These are phyloP conservation scores for Pseudogymnoascus sp. DNA, from an alignment of 2,329 filamentous ascomycete species.

Conservation along the genomic window DNA sequence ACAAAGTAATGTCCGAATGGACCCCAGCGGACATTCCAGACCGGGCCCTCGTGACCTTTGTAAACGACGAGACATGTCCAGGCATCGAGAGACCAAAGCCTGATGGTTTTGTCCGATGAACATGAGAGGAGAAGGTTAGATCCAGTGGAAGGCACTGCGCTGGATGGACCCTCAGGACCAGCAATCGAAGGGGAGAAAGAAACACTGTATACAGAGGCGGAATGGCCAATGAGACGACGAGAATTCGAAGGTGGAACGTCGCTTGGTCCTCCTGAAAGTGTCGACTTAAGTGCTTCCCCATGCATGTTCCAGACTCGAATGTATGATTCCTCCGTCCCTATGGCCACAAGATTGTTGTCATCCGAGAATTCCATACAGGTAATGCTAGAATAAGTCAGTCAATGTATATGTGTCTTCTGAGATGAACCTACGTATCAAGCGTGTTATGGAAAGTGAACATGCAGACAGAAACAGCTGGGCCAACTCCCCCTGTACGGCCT, in stretches of 20 bases:
- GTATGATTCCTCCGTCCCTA: conserved; percentile 87
- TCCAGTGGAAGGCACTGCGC: conserved; percentile 37
- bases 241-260: conserved; percentile 61
- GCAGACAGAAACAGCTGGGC: conserved; percentile 76
- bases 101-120: conserved; percentile 79
- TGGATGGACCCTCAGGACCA: conserved; percentile 21
- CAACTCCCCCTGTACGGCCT: conserved; percentile 71
- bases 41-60: conserved; percentile 82
- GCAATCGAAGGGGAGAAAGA: conserved; percentile 59
- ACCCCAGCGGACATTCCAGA: conserved; percentile 83
- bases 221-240: conserved; percentile 75
- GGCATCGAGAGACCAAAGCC: conserved; percentile 86
- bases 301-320: conserved; percentile 91
- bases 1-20: conserved; percentile 95
- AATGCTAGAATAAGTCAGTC: conserved; percentile 45
- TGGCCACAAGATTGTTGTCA: conserved; percentile 78
- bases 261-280: conserved; percentile 52
- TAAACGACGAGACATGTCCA: conserved; percentile 93
- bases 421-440: conserved; percentile 66
- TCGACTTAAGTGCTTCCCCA: conserved; percentile 68
- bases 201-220: conserved; percentile 79
- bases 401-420: not conserved
- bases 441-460: conserved; percentile 99
- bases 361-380: conserved; percentile 95
- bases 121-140: conserved; percentile 78